These are phyloP conservation scores for Mucor lusitanicus DNA, from an alignment of 371 early-diverging fungal species.

Conservation along the genomic window DNA sequence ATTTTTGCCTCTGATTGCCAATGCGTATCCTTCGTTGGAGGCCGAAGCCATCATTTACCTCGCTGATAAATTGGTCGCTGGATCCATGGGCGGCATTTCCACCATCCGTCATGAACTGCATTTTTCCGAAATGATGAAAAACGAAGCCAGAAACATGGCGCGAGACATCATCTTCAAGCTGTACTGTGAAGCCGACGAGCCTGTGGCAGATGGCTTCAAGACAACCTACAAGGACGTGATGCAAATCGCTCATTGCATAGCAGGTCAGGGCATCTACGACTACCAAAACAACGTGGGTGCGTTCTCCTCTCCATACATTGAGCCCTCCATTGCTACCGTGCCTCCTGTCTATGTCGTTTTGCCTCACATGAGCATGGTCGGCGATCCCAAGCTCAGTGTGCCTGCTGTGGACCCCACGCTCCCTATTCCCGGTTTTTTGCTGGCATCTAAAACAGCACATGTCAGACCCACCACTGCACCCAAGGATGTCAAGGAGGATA, in stretches of 20 bases:
- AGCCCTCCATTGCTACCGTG: too few relatives aligned
- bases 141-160: not conserved
- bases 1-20: slow-evolving; percentile 7
- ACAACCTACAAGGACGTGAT: slow-evolving; percentile 19
- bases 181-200: not conserved
- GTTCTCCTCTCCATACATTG: too few relatives aligned
- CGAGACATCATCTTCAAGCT: not conserved
- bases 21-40: slow-evolving; percentile 11
- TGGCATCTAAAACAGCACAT: too few relatives aligned
- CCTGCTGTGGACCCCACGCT: too few relatives aligned
- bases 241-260: not conserved
- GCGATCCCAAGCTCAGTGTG: too few relatives aligned
- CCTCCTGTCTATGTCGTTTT: too few relatives aligned
- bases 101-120: not conserved
- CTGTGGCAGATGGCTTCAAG: slow-evolving; percentile 16
- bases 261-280: not conserved
- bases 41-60: slow-evolving; percentile 16
- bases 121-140: not conserved
- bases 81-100: not conserved
- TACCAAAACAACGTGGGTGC: not conserved
- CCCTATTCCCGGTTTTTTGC: too few relatives aligned
- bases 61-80: slow-evolving; percentile 13
- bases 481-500: too few relatives aligned
- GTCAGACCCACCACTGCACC: too few relatives aligned
- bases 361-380: too few relatives aligned